Evolutionary conservation across 352 stramenopile genomes (phyloP).

Genomic region (Saprolegnia diclina): DNA sequence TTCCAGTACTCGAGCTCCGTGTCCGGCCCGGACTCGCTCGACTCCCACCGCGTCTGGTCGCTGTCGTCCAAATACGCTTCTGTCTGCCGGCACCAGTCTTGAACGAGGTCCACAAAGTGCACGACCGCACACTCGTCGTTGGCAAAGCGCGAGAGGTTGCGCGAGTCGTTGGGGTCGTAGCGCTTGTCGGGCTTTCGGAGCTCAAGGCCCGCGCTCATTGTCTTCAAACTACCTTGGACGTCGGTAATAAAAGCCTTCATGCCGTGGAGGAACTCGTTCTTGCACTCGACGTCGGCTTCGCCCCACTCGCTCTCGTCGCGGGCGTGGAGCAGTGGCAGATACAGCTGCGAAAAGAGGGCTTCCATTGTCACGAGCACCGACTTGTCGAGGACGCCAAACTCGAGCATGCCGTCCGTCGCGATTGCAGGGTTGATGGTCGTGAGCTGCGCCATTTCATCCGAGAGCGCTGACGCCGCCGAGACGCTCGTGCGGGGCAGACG

Average conservation of each 20-base stretch:
- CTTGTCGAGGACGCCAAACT: slow-evolving; percentile 63
- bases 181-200: slow-evolving; percentile 80
- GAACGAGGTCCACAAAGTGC: slow-evolving; percentile 83
- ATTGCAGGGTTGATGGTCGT: slow-evolving; percentile 46
- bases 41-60: slow-evolving; percentile 74
- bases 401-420: slow-evolving; percentile 64
- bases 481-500: not conserved
- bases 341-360: slow-evolving; percentile 64
- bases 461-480: not conserved
- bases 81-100: slow-evolving; percentile 86
- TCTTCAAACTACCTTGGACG: slow-evolving; percentile 86
- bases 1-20: slow-evolving; percentile 87
- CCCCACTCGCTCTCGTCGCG: slow-evolving; percentile 55
- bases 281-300: slow-evolving; percentile 50
- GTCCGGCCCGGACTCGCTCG: slow-evolving; percentile 66
- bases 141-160: slow-evolving; percentile 60
- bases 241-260: slow-evolving; percentile 76
- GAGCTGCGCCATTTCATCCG: not conserved
- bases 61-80: slow-evolving; percentile 82
- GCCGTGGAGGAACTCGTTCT: slow-evolving; percentile 79
- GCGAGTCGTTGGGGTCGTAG: slow-evolving; percentile 64
- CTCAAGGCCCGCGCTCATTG: slow-evolving; percentile 83
- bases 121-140: slow-evolving; percentile 59
- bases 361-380: slow-evolving; percentile 67
- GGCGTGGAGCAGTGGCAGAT: slow-evolving; percentile 46